These are phyloP conservation scores for Saturnispora halmiae DNA, from an alignment of 805 yeast genomes.

Conservation along the genomic window DNA sequence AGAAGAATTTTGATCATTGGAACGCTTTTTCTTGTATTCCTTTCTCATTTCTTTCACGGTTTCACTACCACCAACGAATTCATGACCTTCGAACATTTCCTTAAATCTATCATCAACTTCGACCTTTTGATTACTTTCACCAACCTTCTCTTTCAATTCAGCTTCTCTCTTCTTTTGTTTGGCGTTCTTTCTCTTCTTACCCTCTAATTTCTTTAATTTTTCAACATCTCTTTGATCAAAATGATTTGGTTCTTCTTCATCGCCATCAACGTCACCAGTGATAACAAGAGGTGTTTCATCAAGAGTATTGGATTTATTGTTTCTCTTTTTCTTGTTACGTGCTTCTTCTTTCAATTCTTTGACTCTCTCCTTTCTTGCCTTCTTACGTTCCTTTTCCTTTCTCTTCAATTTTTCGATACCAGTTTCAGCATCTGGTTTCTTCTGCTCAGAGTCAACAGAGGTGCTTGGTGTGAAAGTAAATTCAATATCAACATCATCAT, in stretches of 20 bases:
- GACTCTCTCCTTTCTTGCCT: slow-evolving; percentile 68
- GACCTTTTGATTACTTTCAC: slow-evolving; percentile 28
- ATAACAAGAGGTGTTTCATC: slow-evolving; percentile 58
- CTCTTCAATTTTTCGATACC: slow-evolving; percentile 74
- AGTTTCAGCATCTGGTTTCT: slow-evolving; percentile 33
- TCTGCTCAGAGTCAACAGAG: slow-evolving; percentile 25
- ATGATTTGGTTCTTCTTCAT: slow-evolving; percentile 47
- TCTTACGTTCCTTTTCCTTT: slow-evolving; percentile 89
- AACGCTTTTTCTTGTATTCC: slow-evolving; percentile 44
- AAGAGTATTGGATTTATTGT: slow-evolving; percentile 26
- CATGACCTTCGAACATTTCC: slow-evolving; percentile 76
- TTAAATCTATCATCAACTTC: slow-evolving; percentile 78
- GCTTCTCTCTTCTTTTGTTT: slow-evolving; percentile 43
- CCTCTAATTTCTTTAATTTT: slow-evolving; percentile 53
- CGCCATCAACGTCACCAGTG: slow-evolving; percentile 61
- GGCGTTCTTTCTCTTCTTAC: slow-evolving; percentile 40
- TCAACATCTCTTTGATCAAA: slow-evolving; percentile 72
- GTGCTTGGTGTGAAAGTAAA: slow-evolving; percentile 63
- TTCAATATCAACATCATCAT: slow-evolving; percentile 81
- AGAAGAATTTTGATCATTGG: background rate
- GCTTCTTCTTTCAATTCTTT: slow-evolving; percentile 53
- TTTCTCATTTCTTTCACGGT: slow-evolving; percentile 78
- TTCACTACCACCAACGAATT: slow-evolving; percentile 86
- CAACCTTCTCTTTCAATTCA: slow-evolving; percentile 35
- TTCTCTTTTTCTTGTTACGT: slow-evolving; percentile 31